A percentile compares a stretch with the other conserved stretches of the same genome.
phyloP scores from a whole-genome alignment of 208 protist species.

The Porcisia deanei region DNA sequence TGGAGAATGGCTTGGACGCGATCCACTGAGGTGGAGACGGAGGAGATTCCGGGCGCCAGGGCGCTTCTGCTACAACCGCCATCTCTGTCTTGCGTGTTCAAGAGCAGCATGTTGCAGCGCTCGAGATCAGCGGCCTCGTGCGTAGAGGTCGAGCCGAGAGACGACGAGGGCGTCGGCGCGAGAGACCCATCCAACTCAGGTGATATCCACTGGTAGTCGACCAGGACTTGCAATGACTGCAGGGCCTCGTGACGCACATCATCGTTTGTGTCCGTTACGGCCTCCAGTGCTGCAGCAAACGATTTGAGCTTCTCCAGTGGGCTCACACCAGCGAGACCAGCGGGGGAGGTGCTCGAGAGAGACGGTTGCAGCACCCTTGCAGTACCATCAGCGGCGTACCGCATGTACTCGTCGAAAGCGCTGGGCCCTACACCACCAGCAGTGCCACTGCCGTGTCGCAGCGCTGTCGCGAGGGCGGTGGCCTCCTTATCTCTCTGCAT shows the following conservation, averaged over 20 bases:
- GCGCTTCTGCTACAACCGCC: background rate
- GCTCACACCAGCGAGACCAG: conserved; percentile 24
- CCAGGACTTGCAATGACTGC: conserved; percentile 34
- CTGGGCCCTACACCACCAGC: background rate
- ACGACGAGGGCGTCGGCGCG: background rate
- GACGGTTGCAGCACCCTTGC: background rate
- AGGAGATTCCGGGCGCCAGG: background rate
- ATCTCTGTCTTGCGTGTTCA: background rate
- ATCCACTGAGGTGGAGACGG: conserved; percentile 26
- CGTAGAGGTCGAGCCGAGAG: background rate
- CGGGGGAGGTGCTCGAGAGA: background rate
- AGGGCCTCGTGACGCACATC: conserved; percentile 62
- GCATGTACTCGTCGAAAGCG: conserved; percentile 31
- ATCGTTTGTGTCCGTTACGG: conserved; percentile 74
- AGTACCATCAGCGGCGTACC: conserved; percentile 1
- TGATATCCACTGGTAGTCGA: conserved; percentile 38
- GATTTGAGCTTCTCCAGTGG: conserved; percentile 55
- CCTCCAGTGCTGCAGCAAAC: conserved; percentile 65
- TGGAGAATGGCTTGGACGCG: conserved; percentile 45
- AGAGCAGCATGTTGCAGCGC: conserved; percentile 18
- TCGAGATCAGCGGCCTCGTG: conserved; percentile 19
- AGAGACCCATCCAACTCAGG: background rate
- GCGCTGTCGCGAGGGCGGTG: conserved; percentile 3
- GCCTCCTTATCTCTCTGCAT: conserved; percentile 24
- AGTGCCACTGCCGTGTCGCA: background rate